Evolutionary conservation across 2,329 filamentous ascomycete genomes (phyloP).

Genomic region (Hymenoscyphus scutula): DNA sequence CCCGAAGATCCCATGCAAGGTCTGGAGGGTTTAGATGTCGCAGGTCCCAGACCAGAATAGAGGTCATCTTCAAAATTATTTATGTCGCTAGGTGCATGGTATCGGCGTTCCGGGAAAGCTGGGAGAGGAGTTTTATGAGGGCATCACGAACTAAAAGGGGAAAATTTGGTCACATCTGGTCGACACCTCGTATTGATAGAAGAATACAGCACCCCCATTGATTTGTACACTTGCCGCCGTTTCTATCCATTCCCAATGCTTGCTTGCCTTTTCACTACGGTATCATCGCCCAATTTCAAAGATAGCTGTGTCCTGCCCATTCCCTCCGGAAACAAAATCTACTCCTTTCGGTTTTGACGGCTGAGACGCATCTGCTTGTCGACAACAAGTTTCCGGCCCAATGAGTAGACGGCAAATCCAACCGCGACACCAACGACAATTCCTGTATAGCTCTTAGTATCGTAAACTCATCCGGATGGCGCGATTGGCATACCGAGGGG

Average conservation of each 20-base stretch:
- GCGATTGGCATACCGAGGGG: conserved; percentile 74
- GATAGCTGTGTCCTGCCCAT: background rate
- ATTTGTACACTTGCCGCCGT: conserved; percentile 27
- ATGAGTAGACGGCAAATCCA: conserved; percentile 77
- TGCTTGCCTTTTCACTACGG: background rate
- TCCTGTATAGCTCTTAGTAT: conserved; percentile 45
- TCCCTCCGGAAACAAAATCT: conserved; percentile 12
- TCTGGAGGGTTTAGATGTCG: conserved; percentile 87
- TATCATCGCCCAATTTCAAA: background rate
- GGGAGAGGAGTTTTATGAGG: background rate
- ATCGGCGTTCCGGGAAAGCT: conserved; percentile 23
- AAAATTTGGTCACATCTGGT: background rate
- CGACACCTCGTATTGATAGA: conserved; percentile 22
- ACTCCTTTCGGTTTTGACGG: conserved; percentile 55
- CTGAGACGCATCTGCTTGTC: conserved; percentile 91
- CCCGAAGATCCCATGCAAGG: conserved; percentile 92
- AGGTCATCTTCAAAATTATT: background rate
- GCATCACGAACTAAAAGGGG: background rate
- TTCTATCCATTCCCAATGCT: background rate
- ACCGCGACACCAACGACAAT: conserved; percentile 86
- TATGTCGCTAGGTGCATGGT: conserved; percentile 13
- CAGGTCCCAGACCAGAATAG: conserved; percentile 78
- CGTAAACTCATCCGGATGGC: conserved; percentile 2
- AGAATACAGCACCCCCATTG: conserved; percentile 20
- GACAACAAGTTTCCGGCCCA: conserved; percentile 74